phyloP scores from a whole-genome alignment of 2,329 filamentous ascomycete genomes.

The Hypomyces rosellus region DNA sequence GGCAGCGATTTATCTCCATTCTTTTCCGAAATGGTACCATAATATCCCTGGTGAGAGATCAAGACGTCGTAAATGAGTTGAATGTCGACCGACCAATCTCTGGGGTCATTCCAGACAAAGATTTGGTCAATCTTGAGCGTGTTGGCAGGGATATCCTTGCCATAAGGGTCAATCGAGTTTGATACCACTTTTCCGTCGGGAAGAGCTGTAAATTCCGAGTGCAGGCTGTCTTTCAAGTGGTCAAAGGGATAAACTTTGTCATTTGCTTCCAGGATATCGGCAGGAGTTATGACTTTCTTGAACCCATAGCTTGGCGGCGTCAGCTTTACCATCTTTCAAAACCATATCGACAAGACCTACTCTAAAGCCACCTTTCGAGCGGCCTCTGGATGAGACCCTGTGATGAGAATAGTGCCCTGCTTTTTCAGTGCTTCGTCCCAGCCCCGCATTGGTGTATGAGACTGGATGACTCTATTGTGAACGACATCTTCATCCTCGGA shows the following conservation, averaged over 20 bases:
- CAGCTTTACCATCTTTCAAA: constrained; percentile 13
- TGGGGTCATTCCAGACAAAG: constrained; percentile 90
- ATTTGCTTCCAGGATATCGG: constrained; percentile 70
- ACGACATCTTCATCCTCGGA: constrained; percentile 28
- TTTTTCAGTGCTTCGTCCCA: constrained; percentile 36
- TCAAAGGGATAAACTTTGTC: constrained; percentile 81
- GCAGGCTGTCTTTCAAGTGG: constrained; percentile 24
- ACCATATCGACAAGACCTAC: constrained; percentile 31
- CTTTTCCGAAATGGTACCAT: constrained; percentile 71
- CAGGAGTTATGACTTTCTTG: constrained; percentile 74
- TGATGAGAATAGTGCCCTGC: constrained; percentile 59
- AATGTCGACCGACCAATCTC: constrained; percentile 89
- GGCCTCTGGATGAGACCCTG: constrained; percentile 60
- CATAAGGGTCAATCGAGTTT: constrained; percentile 26
- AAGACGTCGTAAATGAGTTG: constrained; percentile 80
- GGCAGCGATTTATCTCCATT: constrained; percentile 61
- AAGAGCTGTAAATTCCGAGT: constrained; percentile 22
- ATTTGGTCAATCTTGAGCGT: constrained; percentile 78
- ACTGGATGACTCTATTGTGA: constrained; percentile 54
- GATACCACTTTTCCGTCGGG: constrained; percentile 29
- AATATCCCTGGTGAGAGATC: constrained; percentile 67
- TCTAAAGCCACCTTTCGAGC: constrained; percentile 68
- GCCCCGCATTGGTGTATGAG: constrained; percentile 78
- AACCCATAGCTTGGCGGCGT: constrained; percentile 55
- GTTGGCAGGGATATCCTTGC: constrained; percentile 28